A percentile compares a stretch with the other conserved stretches of the same genome.
Conservation (phyloP, 306 rosid genomes). For the Vigna mungo region DNA sequence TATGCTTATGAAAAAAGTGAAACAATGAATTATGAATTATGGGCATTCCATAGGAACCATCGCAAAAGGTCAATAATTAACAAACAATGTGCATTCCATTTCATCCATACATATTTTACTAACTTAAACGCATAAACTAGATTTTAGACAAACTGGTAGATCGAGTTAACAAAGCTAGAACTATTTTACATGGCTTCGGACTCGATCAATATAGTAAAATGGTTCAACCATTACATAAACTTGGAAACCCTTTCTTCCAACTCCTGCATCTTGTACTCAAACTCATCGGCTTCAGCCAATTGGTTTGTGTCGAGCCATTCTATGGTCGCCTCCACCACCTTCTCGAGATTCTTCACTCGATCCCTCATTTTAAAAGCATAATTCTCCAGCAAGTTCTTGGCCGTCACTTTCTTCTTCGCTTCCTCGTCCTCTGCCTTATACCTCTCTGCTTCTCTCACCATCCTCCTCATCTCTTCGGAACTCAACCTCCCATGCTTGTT, state of each 20-base stretch:
- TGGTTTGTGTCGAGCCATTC: constrained; percentile 56
- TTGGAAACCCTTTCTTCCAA: constrained; percentile 33
- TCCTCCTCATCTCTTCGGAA: constrained; percentile 46
- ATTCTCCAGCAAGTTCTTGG: constrained; percentile 49
- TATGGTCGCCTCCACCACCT: constrained; percentile 44
- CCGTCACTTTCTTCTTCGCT: constrained; percentile 47
- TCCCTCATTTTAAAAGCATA: constrained; percentile 46
- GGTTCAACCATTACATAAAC: background rate
- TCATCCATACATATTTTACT: background rate
- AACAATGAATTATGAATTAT: background rate
- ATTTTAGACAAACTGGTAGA: background rate
- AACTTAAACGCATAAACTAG: background rate
- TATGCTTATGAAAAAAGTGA: background rate
- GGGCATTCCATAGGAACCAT: background rate
- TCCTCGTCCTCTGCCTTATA: constrained; percentile 50
- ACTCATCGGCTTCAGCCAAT: constrained; percentile 53
- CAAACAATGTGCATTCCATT: constrained; percentile 11
- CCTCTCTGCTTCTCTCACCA: constrained; percentile 48
- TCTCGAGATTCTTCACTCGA: constrained; percentile 39
- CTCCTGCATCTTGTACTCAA: constrained; percentile 50
- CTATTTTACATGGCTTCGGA: constrained; percentile 37
- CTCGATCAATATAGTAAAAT: background rate
- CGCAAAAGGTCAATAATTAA: constrained; percentile 5
- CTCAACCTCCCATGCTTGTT: constrained; percentile 53
- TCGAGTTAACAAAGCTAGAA: constrained; percentile 12